Percentiles rank a stretch among this genome's conserved stretches.
Evolutionary conservation across 2,329 filamentous ascomycete species (phyloP).

Genomic region (Boeremia exigua): DNA sequence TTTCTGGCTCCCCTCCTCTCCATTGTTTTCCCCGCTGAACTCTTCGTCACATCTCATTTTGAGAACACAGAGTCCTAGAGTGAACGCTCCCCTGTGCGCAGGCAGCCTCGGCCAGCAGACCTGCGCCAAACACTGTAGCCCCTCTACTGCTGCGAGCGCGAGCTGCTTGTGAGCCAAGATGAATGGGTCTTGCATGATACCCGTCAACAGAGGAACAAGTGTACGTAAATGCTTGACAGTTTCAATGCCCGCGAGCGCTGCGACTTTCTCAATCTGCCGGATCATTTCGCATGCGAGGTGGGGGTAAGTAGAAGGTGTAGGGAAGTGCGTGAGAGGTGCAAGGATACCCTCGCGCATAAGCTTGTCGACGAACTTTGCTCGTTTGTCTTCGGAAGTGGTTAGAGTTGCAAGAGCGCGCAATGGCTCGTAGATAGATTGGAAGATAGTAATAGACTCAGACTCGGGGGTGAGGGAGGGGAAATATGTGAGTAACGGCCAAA

Average conservation of each 20-base stretch:
- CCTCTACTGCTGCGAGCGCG: conserved; percentile 59
- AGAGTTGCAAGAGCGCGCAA: conserved; percentile 62
- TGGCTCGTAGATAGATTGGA: conserved; percentile 70
- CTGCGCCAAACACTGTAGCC: conserved; percentile 64
- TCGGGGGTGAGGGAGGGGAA: conserved; percentile 80
- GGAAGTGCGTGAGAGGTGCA: conserved; percentile 60
- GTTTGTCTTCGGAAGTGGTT: conserved; percentile 4
- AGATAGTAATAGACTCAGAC: conserved; percentile 68
- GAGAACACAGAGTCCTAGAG: conserved; percentile 60
- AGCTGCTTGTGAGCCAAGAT: conserved; percentile 61
- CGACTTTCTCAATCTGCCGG: conserved; percentile 55
- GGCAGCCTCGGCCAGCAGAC: conserved; percentile 74
- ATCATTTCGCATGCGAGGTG: conserved; percentile 65
- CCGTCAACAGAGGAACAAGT: conserved; percentile 70
- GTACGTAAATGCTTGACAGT: conserved; percentile 73
- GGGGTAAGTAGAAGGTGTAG: conserved; percentile 57
- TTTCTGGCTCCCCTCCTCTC: conserved; percentile 18
- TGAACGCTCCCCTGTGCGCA: conserved; percentile 67
- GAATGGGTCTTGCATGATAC: conserved; percentile 73
- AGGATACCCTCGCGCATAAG: conserved; percentile 53
- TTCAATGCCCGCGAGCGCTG: conserved; percentile 66
- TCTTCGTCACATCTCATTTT: conserved; percentile 39
- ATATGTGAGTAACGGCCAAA: conserved; percentile 75
- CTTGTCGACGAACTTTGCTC: conserved; percentile 51
- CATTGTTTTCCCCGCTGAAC: conserved; percentile 19